Base-by-base conservation (phyloP, 192 early-diverging fungal genomes). In the Umbelopsis vinacea region DNA sequence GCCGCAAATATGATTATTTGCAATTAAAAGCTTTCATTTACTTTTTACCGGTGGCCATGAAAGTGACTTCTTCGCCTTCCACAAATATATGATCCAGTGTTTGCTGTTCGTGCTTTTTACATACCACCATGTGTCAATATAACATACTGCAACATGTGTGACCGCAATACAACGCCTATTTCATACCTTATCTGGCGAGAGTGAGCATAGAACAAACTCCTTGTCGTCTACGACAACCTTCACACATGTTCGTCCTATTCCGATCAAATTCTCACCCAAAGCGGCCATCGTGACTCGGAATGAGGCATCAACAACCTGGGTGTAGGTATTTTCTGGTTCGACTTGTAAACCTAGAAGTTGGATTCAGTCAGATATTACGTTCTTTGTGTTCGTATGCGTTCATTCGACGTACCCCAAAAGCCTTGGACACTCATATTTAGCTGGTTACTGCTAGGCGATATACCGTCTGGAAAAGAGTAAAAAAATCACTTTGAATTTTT, bases 11-110 rank as follows among this genome's bases (percentile, higher is more conserved):
- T 4, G 40, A 6, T 50, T 17, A 50, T 10, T 19, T n/a, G 0
- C 7, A 43, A 12, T 60, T 11, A 2, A 29, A 29, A 29, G 29
- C 29, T 19, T 10, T 10, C 33, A 69, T 73, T n/a, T 81, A 85
- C 83, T 81, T 85, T 10, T 91, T 75, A 26, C 96, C 96, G 12
- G 74, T 73, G 37, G 85, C 83, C 35, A 86, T 81, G 75, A 97
- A 93, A 8, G 89, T 91, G 72, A 97, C 85, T 70, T 94, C 93
- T 71, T 95, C 93, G 67, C 90, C 91, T 67, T 95, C 92, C 37
- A 84, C 84, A 63, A 92, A 87, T 23, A 74, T 74, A 23, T 92
- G 63, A 45, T 92, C 88, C 66, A 98, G 78, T 2, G 69, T 37
- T 82, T 94, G 91, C 80, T 95, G 92, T 74, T 98, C 92, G 47